Conservation (phyloP, 768 basidiomycete genomes). For the Podaxis sp. region DNA sequence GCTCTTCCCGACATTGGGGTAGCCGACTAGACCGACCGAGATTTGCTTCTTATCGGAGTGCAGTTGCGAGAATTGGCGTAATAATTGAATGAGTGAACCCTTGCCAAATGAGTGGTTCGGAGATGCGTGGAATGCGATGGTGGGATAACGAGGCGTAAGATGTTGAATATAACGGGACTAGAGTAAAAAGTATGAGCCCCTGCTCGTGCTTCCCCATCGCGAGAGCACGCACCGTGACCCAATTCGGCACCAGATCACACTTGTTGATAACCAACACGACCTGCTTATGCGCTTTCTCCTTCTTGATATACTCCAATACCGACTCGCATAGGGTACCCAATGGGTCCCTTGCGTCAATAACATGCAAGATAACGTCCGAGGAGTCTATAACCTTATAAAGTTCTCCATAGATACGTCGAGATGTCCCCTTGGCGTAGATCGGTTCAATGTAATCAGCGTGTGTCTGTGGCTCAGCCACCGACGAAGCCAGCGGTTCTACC, state of each 20-base stretch:
- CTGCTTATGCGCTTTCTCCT: slow-evolving; percentile 98
- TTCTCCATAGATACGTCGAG: slow-evolving; percentile 94
- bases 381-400: slow-evolving; percentile 99
- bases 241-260: slow-evolving; percentile 96
- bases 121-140: slow-evolving; percentile 97
- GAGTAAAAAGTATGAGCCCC: slow-evolving; percentile 3
- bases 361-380: slow-evolving; percentile 92
- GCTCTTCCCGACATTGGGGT: slow-evolving; percentile 97
- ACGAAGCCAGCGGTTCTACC: slow-evolving; percentile 47
- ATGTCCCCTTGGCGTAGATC: slow-evolving; percentile 94
- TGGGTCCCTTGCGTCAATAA: slow-evolving; percentile 94
- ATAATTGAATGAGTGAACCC: slow-evolving; percentile 94
- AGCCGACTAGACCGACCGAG: slow-evolving; percentile 96
- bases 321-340: slow-evolving; percentile 94
- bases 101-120: slow-evolving; percentile 99
- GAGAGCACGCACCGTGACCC: slow-evolving; percentile 84
- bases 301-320: slow-evolving; percentile 87
- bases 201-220: not conserved
- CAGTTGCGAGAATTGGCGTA: slow-evolving; percentile 94
- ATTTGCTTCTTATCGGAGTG: slow-evolving; percentile 99
- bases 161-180: slow-evolving; percentile 96
- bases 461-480: slow-evolving; percentile 51
- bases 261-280: slow-evolving; percentile 97
- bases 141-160: slow-evolving; percentile 91
- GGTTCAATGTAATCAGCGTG: slow-evolving; percentile 86